phyloP scores from a whole-genome alignment of 2,329 filamentous ascomycete genomes.

The Trichoderma gracile region DNA sequence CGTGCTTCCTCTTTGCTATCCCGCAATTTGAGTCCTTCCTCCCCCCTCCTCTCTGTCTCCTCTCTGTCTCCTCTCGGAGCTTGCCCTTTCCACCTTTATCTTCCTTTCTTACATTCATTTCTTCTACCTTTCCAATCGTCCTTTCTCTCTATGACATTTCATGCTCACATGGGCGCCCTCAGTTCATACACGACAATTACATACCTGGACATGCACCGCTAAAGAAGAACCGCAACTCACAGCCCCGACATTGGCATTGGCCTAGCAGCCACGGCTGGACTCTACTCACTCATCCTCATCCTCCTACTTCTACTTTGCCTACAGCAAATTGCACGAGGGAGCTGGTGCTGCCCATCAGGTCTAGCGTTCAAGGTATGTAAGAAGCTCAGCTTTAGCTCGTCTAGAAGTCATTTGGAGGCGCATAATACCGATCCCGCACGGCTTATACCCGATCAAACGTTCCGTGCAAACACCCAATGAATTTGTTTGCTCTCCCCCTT shows the following conservation, averaged over 20 bases:
- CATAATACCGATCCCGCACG: conserved; percentile 22
- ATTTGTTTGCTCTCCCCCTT: neutral
- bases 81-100: neutral
- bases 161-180: neutral
- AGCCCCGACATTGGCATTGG: neutral
- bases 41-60: neutral
- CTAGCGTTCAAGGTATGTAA: conserved; percentile 11
- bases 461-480: conserved; percentile 5
- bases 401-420: too few relatives aligned
- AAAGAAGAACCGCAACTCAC: neutral
- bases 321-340: neutral
- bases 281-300: neutral
- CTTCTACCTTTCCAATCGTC: neutral
- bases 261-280: neutral
- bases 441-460: conserved; percentile 19
- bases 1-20: neutral
- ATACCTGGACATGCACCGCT: neutral
- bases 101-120: neutral
- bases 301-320: too few relatives aligned
- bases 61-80: neutral
- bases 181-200: neutral
- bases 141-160: neutral
- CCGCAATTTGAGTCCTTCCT: neutral
- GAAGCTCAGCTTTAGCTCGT: neutral
- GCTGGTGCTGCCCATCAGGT: conserved; percentile 1